Evolutionary conservation across 176 grass and related monocot species (phyloP).

Genomic region (bread wheat (Triticum aestivum)): IWGSC_CS_RefSeq_v2.1 NC_057799.1:122171392-122171891

Average conservation of each 20-base stretch:
- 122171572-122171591: not conserved
- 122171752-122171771: not conserved
- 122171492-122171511: not conserved
- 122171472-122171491: not conserved
- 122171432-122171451: no score
- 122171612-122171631: not conserved
- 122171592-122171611: not conserved
- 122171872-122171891: not conserved
- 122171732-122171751: slow-evolving; percentile 22
- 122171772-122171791: not conserved
- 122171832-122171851: not conserved
- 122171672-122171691: not conserved
- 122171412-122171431: no score
- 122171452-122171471: not conserved
- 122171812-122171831: not conserved
- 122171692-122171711: not conserved
- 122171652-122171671: not conserved
- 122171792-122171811: not conserved
- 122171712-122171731: not conserved
- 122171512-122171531: not conserved
- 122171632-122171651: not conserved
- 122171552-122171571: not conserved
- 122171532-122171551: not conserved
- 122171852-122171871: not conserved
- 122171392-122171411: no score